phyloP scores from a whole-genome alignment of 352 stramenopile genomes.

The Chrysophaeum taylorii region DNA sequence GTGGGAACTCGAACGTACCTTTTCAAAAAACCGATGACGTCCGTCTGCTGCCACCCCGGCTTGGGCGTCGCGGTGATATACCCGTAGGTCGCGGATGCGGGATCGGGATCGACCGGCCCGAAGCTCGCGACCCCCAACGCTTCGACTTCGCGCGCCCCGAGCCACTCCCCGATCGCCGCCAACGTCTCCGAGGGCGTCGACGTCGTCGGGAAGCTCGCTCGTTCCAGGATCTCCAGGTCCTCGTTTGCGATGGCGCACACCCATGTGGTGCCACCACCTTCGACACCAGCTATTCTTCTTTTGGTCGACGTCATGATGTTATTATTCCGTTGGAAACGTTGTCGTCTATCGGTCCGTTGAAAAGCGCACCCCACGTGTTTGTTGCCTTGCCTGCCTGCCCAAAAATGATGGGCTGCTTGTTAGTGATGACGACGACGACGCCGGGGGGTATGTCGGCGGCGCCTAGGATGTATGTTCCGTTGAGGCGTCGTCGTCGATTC shows the following conservation, averaged over 20 bases:
- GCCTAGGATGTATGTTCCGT: too few species aligned
- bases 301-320: too few species aligned
- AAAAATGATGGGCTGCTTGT: too few species aligned
- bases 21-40: slow-evolving; percentile 48
- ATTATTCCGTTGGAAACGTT: too few species aligned
- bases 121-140: slow-evolving; percentile 80
- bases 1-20: slow-evolving; percentile 46
- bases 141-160: slow-evolving; percentile 40
- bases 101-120: slow-evolving; percentile 73
- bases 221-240: slow-evolving; percentile 64
- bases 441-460: too few species aligned
- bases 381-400: too few species aligned
- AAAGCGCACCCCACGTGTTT: too few species aligned
- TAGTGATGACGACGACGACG: too few species aligned
- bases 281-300: slow-evolving; percentile 63
- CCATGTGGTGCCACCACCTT: slow-evolving; percentile 89
- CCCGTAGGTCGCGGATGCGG: slow-evolving; percentile 64
- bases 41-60: slow-evolving; percentile 64
- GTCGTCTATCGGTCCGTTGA: too few species aligned
- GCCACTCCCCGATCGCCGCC: slow-evolving; percentile 56
- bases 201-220: slow-evolving; percentile 65
- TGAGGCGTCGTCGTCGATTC: too few species aligned
- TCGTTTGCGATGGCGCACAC: slow-evolving; percentile 74
- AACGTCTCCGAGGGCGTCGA: slow-evolving; percentile 67
- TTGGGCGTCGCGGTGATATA: slow-evolving; percentile 91